Base-by-base conservation (phyloP, 306 rosid species). In the Inga oerstediana region DNA sequence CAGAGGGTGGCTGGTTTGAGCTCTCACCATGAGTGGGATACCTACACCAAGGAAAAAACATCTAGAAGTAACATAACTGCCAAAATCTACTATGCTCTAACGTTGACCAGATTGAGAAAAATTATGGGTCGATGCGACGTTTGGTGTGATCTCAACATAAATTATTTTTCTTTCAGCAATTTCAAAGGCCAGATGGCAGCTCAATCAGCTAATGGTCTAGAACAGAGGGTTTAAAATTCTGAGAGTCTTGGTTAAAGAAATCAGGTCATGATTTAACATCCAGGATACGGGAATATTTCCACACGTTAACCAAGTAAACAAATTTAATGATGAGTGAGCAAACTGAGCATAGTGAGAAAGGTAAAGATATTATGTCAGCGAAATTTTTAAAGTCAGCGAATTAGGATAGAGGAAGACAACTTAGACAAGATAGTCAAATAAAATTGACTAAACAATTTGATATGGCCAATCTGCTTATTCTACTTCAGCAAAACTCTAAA, bases 1-100 rank as follows among this genome's bases (percentile, higher is more conserved):
- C 89, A 93, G 72, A 65, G 97, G 97, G 87, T 93, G 97, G 52
- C 91, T 77, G 74, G 89, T 88, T 84, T 93, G 97, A 81, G 93
- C 91, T 80, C 88, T 91, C 81, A 88, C 41, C 97, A 91, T 93
- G 79, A 85, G 82, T 75, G 93, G 85, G 49, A 91, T 84, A 52
- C 93, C 97, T 89, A 67, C 61, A 27, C 22, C 87, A 84, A 83
- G 74, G 44, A 73, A 74, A 66, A 39, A 61, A 72, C 64, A 72
- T 71, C 27, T 46, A 61, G 54, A 66, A 35, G 10, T 37, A 69
- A 81, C 32, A 22, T 39, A 70, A 56, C 74, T 15, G 41, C 44
- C 30, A 62, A 30, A 39, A 64, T 15, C 51, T 11, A 20, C 75
- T n/a, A 22, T 44, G 27, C 61, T 8, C 59, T 72, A 3, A 35